These are phyloP conservation scores for Lipomyces sp. DNA, from an alignment of 805 yeast genomes.

Conservation along the genomic window DNA sequence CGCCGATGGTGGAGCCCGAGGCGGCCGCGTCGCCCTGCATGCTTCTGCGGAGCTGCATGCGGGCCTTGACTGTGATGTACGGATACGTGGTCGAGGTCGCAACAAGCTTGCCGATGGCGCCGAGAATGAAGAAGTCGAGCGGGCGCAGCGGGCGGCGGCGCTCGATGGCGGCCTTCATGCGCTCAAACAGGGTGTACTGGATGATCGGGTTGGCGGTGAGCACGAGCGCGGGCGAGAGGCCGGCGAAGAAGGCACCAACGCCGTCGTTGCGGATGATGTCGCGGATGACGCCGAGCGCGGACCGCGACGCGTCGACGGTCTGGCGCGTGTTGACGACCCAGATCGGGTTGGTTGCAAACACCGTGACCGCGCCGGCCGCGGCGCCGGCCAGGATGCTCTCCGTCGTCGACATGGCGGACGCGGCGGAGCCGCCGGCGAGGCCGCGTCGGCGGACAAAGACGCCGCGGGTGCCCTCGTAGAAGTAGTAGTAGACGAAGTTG, in stretches of 20 bases:
- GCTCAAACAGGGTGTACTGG: conserved; percentile 90
- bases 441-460: conserved; percentile 26
- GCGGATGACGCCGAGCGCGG: conserved; percentile 55
- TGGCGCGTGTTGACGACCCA: conserved; percentile 86
- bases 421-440: conserved; percentile 35
- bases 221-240: conserved; percentile 82
- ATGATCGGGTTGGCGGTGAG: conserved; percentile 85
- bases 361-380: conserved; percentile 82
- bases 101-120: conserved; percentile 83
- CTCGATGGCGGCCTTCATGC: conserved; percentile 63
- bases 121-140: conserved; percentile 75
- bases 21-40: conserved; percentile 37
- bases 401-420: conserved; percentile 48
- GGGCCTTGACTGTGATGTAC: conserved; percentile 80
- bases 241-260: conserved; percentile 67
- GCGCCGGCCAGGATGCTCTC: conserved; percentile 78
- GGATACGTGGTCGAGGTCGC: conserved; percentile 93
- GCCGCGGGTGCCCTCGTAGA: conserved; percentile 65
- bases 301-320: conserved; percentile 52
- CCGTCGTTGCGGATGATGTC: conserved; percentile 73
- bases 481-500: conserved; percentile 85
- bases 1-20: conserved; percentile 32
- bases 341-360: conserved; percentile 78
- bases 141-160: conserved; percentile 58
- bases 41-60: conserved; percentile 57